phyloP scores from a whole-genome alignment of 257 asterid species.

The Galeopsis tetrahit region DNA sequence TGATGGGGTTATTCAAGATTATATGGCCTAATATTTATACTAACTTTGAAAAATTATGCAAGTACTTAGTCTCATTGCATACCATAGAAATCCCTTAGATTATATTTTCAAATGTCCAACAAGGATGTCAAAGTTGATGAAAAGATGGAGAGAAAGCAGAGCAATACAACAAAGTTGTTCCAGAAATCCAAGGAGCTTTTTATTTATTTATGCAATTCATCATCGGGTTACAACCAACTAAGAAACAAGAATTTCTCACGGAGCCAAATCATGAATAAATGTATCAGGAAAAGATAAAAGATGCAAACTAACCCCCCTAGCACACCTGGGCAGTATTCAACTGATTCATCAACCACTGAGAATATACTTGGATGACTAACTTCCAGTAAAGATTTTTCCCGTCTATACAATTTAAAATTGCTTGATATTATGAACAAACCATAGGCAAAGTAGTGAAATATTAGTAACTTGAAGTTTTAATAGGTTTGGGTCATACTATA shows the following conservation, averaged over 20 bases:
- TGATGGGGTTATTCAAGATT: too few species aligned
- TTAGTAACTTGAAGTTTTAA: not conserved
- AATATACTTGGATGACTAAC: not conserved
- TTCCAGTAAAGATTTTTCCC: not conserved
- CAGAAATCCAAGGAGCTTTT: too few species aligned
- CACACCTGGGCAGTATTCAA: not conserved
- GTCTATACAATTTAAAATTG: not conserved
- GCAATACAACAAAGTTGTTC: too few species aligned
- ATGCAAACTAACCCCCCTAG: not conserved
- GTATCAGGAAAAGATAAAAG: not conserved
- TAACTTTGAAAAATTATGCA: slow-evolving; percentile 2
- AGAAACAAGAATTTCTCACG: not conserved
- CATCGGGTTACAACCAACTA: not conserved
- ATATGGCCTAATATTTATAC: not conserved
- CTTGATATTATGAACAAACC: not conserved
- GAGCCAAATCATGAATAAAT: not conserved
- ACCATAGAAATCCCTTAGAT: too few species aligned
- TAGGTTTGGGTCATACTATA: not conserved
- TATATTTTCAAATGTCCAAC: too few species aligned
- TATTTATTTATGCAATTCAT: not conserved
- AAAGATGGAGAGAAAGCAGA: too few species aligned
- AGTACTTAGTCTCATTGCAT: not conserved
- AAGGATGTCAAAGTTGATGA: too few species aligned
- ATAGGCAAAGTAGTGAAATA: not conserved
- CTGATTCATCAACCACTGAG: not conserved